Percentiles rank a stretch among this genome's conserved stretches.
Evolutionary conservation across 345 rosid species (phyloP).

Genomic region (Pseudoturritis turrita): DNA sequence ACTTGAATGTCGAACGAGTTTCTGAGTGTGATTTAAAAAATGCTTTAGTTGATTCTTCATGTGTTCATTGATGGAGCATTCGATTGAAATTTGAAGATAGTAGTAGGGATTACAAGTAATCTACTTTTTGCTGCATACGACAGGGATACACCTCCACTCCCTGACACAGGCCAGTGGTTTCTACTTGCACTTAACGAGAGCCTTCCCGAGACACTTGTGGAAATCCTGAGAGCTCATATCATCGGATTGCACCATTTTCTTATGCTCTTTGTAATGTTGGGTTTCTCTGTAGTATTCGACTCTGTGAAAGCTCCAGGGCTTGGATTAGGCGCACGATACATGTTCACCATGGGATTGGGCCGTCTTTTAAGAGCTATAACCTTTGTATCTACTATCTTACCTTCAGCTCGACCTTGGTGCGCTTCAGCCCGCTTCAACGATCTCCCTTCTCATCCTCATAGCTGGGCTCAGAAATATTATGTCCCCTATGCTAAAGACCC

Average conservation of each 20-base stretch:
- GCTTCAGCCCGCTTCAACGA: conserved; percentile 57
- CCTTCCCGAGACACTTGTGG: conserved; percentile 64
- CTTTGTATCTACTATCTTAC: conserved; percentile 81
- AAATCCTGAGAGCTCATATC: conserved; percentile 75
- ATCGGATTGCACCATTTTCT: conserved; percentile 81
- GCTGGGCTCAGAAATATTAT: conserved; percentile 86
- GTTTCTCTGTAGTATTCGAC: conserved; percentile 78
- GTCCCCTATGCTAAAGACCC: conserved; percentile 80
- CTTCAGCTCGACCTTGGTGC: conserved; percentile 96
- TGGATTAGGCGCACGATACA: conserved; percentile 86
- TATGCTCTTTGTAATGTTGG: conserved; percentile 86
- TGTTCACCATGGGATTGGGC: conserved; percentile 89
- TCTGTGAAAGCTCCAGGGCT: conserved; percentile 88
- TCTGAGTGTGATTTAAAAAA: background rate
- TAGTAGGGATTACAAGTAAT: background rate
- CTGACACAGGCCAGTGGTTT: conserved; percentile 94
- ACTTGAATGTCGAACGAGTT: background rate
- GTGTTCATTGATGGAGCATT: background rate
- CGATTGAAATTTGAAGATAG: background rate
- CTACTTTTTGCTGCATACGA: no score
- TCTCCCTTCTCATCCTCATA: conserved; percentile 75
- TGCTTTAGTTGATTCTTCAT: background rate
- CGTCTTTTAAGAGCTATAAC: conserved; percentile 89
- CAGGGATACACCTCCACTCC: conserved; percentile 73
- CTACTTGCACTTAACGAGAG: conserved; percentile 80